These are phyloP conservation scores for Amoeboaphelidium occidentale DNA, from an alignment of 371 early-diverging fungal species.

Conservation along the genomic window DNA sequence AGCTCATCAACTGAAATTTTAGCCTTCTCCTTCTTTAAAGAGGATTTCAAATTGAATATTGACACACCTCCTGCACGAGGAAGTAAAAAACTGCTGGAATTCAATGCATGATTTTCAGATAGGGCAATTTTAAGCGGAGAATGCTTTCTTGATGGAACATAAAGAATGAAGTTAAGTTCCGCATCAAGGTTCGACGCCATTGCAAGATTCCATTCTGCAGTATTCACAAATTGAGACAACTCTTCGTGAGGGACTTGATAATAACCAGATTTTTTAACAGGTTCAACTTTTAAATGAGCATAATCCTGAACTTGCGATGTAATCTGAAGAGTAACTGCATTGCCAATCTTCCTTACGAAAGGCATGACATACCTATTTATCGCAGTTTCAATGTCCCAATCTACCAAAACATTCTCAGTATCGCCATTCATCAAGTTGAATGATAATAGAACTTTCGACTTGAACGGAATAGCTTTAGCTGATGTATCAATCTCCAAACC, in stretches of 20 bases:
- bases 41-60: slow-evolving; percentile 6
- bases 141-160: slow-evolving; percentile 36
- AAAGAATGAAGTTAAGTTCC: slow-evolving; percentile 61
- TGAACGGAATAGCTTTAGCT: not conserved
- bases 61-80: not conserved
- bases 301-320: not conserved
- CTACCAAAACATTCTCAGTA: slow-evolving; percentile 24
- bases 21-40: not conserved
- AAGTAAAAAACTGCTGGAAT: not conserved
- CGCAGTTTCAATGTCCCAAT: slow-evolving; percentile 46
- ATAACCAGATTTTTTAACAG: not conserved
- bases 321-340: not conserved
- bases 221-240: slow-evolving; percentile 56
- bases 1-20: not conserved
- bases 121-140: slow-evolving; percentile 23
- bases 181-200: slow-evolving; percentile 24
- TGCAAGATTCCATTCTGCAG: slow-evolving; percentile 74
- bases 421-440: slow-evolving; percentile 54
- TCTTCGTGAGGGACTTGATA: slow-evolving; percentile 16
- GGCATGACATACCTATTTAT: slow-evolving; percentile 9
- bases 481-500: not conserved
- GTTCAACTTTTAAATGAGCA: slow-evolving; percentile 11
- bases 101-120: not conserved
- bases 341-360: slow-evolving; percentile 10
- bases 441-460: slow-evolving; percentile 26